These are phyloP conservation scores for peach (Prunus persica) DNA, from an alignment of 306 rosid species.

Conservation along the genomic window DNA sequence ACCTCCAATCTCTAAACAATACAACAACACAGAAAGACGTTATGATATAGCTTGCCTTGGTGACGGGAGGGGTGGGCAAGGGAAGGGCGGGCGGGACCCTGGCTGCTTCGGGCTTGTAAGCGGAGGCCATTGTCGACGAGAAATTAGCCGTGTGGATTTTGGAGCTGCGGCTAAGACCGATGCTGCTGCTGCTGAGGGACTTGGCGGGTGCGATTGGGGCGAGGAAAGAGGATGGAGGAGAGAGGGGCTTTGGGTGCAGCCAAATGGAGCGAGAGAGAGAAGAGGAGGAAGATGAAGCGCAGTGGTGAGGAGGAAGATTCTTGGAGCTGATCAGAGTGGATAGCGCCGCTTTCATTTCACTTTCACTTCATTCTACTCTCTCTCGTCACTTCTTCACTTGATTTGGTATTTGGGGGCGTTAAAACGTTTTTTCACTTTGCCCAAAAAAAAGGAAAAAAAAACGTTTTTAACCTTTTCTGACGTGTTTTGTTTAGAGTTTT, in stretches of 20 bases:
- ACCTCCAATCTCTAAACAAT: not conserved
- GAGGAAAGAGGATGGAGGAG: not conserved
- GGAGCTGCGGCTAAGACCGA: conserved; percentile 17
- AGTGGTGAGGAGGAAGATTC: conserved; percentile 27
- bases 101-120: conserved; percentile 58
- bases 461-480: too few relatives aligned
- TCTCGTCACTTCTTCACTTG: not conserved
- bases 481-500: too few relatives aligned
- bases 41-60: conserved; percentile 48
- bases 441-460: fast-evolving
- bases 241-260: conserved; percentile 10
- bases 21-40: not conserved
- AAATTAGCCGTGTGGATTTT: conserved; percentile 21
- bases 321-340: conserved; percentile 43
- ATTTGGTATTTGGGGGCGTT: not conserved
- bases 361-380: not conserved
- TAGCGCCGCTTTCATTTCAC: conserved; percentile 56
- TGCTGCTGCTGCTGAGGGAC: conserved; percentile 3
- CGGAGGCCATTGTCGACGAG: conserved; percentile 52
- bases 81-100: conserved; percentile 73
- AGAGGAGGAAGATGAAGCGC: not conserved
- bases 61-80: conserved; percentile 59
- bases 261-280: conserved; percentile 31
- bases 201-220: conserved; percentile 2
- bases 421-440: not conserved